These are phyloP conservation scores for Gossypium schwendimanii DNA, from an alignment of 441 rosid species.

Conservation along the genomic window DNA sequence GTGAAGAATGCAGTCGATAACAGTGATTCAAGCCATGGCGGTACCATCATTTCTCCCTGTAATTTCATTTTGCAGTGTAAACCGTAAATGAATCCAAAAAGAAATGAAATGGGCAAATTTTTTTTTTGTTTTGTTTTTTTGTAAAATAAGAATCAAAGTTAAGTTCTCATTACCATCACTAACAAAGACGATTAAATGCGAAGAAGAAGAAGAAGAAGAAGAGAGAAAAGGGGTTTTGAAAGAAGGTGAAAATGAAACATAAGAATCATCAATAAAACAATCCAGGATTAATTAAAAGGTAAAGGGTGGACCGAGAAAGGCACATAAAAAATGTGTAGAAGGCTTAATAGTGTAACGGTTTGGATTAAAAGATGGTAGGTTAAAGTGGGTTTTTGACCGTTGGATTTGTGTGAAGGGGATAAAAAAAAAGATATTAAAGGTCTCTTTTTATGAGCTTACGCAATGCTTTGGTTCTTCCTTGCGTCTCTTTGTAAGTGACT, in stretches of 20 bases:
- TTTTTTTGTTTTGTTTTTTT: too few species aligned
- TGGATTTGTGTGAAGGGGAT: constrained; percentile 20
- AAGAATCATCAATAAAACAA: constrained; percentile 28
- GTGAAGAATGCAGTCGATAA: constrained; percentile 56
- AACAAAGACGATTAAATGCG: constrained; percentile 4
- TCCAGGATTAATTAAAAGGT: constrained; percentile 17
- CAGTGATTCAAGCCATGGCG: constrained; percentile 68
- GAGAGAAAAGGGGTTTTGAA: constrained; percentile 9
- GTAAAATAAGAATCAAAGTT: not conserved
- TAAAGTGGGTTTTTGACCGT: constrained; percentile 19
- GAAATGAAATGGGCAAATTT: not conserved
- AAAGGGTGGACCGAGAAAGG: constrained; percentile 4
- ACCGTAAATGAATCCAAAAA: not conserved
- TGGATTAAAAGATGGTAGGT: constrained; percentile 4
- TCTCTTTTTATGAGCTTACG: constrained; percentile 21
- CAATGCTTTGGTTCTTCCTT: constrained; percentile 18
- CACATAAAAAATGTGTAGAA: constrained; percentile 10
- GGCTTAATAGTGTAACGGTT: not conserved
- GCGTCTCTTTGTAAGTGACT: constrained; percentile 18
- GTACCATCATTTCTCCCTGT: constrained; percentile 44
- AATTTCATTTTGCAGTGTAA: not conserved
- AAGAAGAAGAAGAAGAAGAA: not conserved
- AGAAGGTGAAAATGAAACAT: constrained; percentile 16
- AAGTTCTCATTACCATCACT: not conserved
- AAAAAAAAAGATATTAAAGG: constrained; percentile 1